Evolutionary conservation across 257 asterid genomes (phyloP).

Genomic region (Rhazya stricta): DNA sequence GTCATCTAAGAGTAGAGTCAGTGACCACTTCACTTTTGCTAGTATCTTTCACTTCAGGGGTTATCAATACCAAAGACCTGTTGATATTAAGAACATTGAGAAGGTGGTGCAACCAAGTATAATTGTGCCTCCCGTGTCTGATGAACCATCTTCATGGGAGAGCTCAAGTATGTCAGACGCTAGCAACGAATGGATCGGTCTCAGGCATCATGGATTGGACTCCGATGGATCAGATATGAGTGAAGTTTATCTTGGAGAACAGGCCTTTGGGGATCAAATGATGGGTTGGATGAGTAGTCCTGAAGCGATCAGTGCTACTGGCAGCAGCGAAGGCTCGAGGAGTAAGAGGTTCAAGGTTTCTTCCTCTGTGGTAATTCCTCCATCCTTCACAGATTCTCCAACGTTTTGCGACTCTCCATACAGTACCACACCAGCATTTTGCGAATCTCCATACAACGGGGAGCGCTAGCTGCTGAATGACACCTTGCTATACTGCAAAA

Average conservation of each 20-base stretch:
- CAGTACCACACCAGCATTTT: slow-evolving; percentile 10
- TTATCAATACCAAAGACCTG: slow-evolving; percentile 36
- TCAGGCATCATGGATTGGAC: slow-evolving; percentile 34
- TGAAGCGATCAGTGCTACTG: slow-evolving; percentile 35
- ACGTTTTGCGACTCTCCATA: slow-evolving; percentile 22
- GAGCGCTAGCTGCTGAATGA: not conserved
- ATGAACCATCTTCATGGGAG: slow-evolving; percentile 45
- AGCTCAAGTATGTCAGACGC: slow-evolving; percentile 45
- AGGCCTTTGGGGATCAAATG: slow-evolving; percentile 36
- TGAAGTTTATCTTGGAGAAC: slow-evolving; percentile 31
- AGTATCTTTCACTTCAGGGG: slow-evolving; percentile 67
- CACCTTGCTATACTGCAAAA: not conserved
- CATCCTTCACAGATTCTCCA: slow-evolving; percentile 54
- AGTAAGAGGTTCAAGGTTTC: slow-evolving; percentile 83
- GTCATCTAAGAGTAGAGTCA: slow-evolving; percentile 59
- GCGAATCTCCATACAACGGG: slow-evolving; percentile 16
- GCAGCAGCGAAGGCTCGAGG: slow-evolving; percentile 36
- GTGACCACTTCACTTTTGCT: slow-evolving; percentile 87
- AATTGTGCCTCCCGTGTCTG: slow-evolving; percentile 49
- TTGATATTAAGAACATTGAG: slow-evolving; percentile 52
- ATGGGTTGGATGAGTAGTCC: slow-evolving; percentile 71
- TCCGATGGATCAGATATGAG: slow-evolving; percentile 57
- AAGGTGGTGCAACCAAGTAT: slow-evolving; percentile 76
- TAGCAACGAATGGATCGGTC: slow-evolving; percentile 55
- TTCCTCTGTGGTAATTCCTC: slow-evolving; percentile 71